A percentile compares a stretch with the other conserved stretches of the same genome.
Evolutionary conservation across 495 filamentous ascomycete genomes (phyloP).

Genomic region (Hypoxylon crocopeplum): DNA sequence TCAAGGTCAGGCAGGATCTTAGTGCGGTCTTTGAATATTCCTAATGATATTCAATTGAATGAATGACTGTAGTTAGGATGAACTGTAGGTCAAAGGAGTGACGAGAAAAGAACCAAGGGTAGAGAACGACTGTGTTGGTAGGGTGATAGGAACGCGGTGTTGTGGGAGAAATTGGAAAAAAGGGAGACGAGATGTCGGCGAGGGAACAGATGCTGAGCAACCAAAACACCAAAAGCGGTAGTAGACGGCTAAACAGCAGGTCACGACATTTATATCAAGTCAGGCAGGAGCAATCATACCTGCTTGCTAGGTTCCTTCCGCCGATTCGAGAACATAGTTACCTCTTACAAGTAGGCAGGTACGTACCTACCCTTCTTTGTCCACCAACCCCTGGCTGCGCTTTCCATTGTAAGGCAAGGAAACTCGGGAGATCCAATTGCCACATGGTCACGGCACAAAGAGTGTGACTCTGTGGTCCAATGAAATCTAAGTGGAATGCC

Average conservation of each 20-base stretch:
- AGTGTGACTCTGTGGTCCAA: constrained; percentile 17
- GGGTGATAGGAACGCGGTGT: constrained; percentile 6
- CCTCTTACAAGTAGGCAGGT: no score
- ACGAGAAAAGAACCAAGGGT: constrained; percentile 12
- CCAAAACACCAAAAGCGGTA: no score
- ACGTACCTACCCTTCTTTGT: no score
- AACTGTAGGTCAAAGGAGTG: constrained; percentile 15
- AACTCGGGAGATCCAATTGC: constrained; percentile 13
- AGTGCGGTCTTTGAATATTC: neutral
- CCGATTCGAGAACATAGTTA: no score
- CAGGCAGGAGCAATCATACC: neutral
- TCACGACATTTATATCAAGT: neutral
- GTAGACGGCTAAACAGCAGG: neutral
- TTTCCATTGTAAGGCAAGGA: constrained; percentile 2
- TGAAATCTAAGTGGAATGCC: constrained; percentile 7
- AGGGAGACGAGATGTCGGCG: neutral
- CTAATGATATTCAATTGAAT: neutral
- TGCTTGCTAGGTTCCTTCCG: no score
- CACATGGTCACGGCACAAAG: constrained; percentile 27
- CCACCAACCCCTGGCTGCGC: neutral
- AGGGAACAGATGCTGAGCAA: neutral
- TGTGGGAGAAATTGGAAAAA: neutral
- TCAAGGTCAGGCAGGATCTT: constrained; percentile 15
- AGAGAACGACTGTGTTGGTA: neutral
- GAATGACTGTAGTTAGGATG: constrained; percentile 22